Conservation (phyloP, 441 rosid genomes). For the Kokia cookei region DNA sequence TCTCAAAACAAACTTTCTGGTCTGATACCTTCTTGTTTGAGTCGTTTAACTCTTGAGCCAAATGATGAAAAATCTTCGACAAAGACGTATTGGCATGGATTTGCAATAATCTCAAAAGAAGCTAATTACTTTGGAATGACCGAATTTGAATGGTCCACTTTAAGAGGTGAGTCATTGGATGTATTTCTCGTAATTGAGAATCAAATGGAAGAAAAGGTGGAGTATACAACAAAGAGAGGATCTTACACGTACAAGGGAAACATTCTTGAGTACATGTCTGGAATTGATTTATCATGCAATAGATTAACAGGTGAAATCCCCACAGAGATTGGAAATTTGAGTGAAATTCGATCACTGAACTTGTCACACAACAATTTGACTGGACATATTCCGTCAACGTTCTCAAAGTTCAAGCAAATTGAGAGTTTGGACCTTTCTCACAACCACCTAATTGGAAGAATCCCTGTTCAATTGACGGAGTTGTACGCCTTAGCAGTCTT, state of each 20-base stretch:
- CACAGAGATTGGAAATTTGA: too few species aligned
- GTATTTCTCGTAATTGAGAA: not conserved
- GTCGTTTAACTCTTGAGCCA: too few species aligned
- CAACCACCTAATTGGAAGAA: not conserved
- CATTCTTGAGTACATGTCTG: too few species aligned
- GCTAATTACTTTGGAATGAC: not conserved
- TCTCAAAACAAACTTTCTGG: too few species aligned
- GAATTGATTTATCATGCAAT: too few species aligned
- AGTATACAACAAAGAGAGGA: conserved; percentile 2
- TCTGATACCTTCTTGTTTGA: too few species aligned
- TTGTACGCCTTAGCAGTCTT: not conserved
- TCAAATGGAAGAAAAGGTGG: not conserved
- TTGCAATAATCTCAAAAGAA: rapidly evolving
- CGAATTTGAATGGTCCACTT: not conserved
- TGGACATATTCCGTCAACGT: conserved; percentile 5
- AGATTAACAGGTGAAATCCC: too few species aligned
- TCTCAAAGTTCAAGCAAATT: conserved; percentile 3
- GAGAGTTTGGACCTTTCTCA: too few species aligned
- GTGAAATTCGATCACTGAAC: too few species aligned
- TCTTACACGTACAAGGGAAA: not conserved
- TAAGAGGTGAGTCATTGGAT: rapidly evolving
- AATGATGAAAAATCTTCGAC: too few species aligned
- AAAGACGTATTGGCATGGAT: too few species aligned
- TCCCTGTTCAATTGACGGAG: not conserved
- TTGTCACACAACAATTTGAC: conserved; percentile 2